Base-by-base conservation (phyloP, 2,329 filamentous ascomycete species). In the Fonsecaea erecta region DNA sequence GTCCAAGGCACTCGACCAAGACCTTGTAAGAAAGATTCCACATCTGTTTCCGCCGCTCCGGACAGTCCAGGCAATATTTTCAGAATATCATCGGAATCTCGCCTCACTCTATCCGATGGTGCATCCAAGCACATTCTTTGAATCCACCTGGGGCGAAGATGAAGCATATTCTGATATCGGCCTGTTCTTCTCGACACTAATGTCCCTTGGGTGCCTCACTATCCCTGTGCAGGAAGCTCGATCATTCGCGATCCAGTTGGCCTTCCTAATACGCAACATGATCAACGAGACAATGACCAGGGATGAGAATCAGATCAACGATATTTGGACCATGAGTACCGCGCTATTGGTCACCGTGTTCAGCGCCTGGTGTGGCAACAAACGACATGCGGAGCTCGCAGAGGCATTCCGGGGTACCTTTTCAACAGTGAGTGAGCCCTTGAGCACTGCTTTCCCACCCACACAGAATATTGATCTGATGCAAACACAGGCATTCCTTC, bases 321-420 rank as follows among this genome's bases (percentile, higher is more conserved):
- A 57, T 57, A 34, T 57, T 12, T 57, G 54, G 54, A 57, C 37
- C 24, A 37, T 57, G 30, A 57, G 54, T 9, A 32, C 54, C 12
- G 24, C 37, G 30, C 26, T 57, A 16, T 3, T 40, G 14, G 30
- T 57, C 8, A 57, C 54, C 32, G 54, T 57, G n/a, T 21, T 43
- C 3, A 28, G 54, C 32, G 54, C 54, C 2, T 57, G 54, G 54
- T 57, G 26, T n/a, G 54, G 54, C 3, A 40, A 35, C 21, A 40
- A 40, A 28, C 24, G 32, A 43, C 54, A 57, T 8, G 34, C 32
- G 37, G 54, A 57, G 30, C 34, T 57, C 11, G 54, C 54, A 40
- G 54, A 57, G 18, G 32, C 54, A 6, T 57, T 37, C 26, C 54
- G 28, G 18, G 34, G 54, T 21, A 57, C 37, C 37, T 40, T 32